Base-by-base conservation (phyloP, 2,329 filamentous ascomycete genomes). In the Fusarium sp. region DNA sequence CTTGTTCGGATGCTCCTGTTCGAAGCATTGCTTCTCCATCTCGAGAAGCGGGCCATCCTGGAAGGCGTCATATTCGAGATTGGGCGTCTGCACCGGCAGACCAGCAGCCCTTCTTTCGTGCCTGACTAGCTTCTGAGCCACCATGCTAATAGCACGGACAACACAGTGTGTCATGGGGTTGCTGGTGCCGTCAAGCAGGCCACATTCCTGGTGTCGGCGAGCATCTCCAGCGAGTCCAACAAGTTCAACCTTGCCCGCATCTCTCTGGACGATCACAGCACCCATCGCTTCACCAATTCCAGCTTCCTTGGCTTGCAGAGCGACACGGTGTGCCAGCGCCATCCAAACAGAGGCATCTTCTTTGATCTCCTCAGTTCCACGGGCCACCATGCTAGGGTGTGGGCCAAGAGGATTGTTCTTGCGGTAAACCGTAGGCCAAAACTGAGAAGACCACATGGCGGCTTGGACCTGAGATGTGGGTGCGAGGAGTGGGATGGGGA, bases 381-480 rank as follows among this genome's bases (percentile, higher is more conserved):
- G 90, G 47, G 89, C 86, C 65, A 96, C 90, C 79, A 93, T 89
- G 78, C 91, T 90, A 70, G 94, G 94, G 79, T 97, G 94, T 20
- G 94, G 94, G 5, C 94, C 94, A 68, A 95, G 93, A 3, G 94
- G 94, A 79, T 96, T 96, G 75, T 93, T 95, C 84, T 95, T 95
- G 73, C 94, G 92, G 84, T 96, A 97, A 58, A 95, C 90, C 2
- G 92, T 93, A 14, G 94, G 94, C 94, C 94, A 97, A 81, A 94
- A 96, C 76, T 92, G 88, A 37, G 89, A 86, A 29, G 91, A 92
- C 93, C 93, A 96, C 80, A 90, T 85, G 29, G 89, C 89, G 10
- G 94, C 93, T 81, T 96, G 93, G 42, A 92, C 87, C 75, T 92
- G 89, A 5, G 93, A 95, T 6, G 92, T 94, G 2, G 94, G 94